Base-by-base conservation (phyloP, 345 rosid species). In the Pseudoturritis turrita region DNA sequence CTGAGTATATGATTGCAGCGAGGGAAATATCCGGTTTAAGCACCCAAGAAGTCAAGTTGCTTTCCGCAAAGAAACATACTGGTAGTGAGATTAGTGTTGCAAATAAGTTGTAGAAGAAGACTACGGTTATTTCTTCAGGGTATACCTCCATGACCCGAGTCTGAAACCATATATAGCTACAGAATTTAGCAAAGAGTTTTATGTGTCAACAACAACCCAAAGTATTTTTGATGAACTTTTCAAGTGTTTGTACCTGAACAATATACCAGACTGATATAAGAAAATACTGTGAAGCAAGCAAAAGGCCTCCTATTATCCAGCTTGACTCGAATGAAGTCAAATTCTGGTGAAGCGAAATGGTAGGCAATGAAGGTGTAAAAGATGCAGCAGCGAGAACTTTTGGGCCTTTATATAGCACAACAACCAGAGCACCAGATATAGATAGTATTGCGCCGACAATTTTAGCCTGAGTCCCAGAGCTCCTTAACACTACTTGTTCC, bases 31-130 rank as follows among this genome's bases (percentile, higher is more conserved):
- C 79, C 15, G 79, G 69, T 35, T 41, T 65, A 23, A 77, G 67
- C 23, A 57, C 71, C 88, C 88, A 85, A n/a, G 73, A 64, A 59
- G 59, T 61, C 58, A 56, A 31, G 29, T 77, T 50, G n/a, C 61
- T 51, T 68, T 84, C 88, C 31, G 63, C 68, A n/a, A 72, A 6
- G 2, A 82, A 71, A 57, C 80, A 77, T 39, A 77, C 66, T 2
- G 83, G 78, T 25, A 45, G 58, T 1, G 80, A 72, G 39, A 84
- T 21, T 14, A 82, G 53, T 2, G 70, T 59, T 4, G 33, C 43
- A 6, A 29, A 68, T 26, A 81, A 54, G 71, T 68, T 65, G 81
- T 62, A 72, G 26, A 75, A 61, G 65, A 79, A 72, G 14, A 63
- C 55, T 6, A 78, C 68, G 0, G 61, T 44, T 33, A 83, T 10